Base-by-base conservation (phyloP, 2,329 filamentous ascomycete genomes). In the Myriosclerotinia curreyana region DNA sequence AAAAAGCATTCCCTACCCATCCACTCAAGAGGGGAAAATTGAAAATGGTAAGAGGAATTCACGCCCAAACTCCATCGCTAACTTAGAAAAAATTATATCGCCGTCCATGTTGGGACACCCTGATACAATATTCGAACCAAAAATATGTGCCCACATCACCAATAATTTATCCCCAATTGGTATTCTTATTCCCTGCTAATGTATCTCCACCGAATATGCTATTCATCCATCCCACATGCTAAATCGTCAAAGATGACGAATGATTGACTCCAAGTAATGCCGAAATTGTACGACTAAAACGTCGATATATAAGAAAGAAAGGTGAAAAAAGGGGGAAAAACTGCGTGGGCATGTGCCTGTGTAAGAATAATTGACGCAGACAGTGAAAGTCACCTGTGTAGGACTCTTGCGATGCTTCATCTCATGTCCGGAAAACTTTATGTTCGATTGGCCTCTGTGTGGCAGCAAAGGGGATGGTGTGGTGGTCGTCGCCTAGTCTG, bases 11-110 rank as follows among this genome's bases (percentile, higher is more conserved):
- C 36, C 36, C 15, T 48, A 22, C 20, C 44, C 22, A 48, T 53
- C 51, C 51, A n/a, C n/a, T 17, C 7, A 3, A n/a, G 28, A 52
- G 17, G 17, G 50, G 25, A 28, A 34, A 28, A 38, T 28, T 25
- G 14, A 22, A 44, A 36, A 50, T 12, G 49, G 31, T 22, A 22
- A 59, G 28, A 44, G 46, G 11, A 17, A 28, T 11, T 28, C 9
- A 17, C 40, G 12, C 60, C 60, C 20, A 61, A 17, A 62, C 60
- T 62, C 60, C 60, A 38, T 54, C 60, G 60, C 60, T 62, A 62
- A 62, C 9, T 25, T 7, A 12, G 28, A 5, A 61, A 31, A 42
- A 55, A 31, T 34, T 15, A 20, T 22, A 53, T 15, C 36, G 50
- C 22, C 22, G 20, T 31, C 31, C 31, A 53, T 38, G 15, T 36